Base-by-base conservation (phyloP, 2,329 filamentous ascomycete species). In the Scedosporium dehoogii region DNA sequence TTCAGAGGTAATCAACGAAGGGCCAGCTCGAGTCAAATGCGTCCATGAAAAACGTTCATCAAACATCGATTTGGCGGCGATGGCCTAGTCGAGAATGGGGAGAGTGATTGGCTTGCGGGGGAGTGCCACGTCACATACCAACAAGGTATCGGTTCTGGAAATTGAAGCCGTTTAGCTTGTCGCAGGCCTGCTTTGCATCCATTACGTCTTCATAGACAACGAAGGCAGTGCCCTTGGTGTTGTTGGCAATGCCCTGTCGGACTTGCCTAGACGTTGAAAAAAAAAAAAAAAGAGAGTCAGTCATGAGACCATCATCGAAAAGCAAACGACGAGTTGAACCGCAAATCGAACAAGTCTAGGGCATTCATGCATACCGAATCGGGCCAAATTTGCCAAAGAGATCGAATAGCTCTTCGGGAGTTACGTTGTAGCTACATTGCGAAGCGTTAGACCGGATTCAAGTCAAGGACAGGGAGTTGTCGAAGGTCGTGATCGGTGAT, bases 121-220 rank as follows among this genome's bases (percentile, higher is more conserved):
- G 48, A 48, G 6, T 16, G 48, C 3, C 9, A 21, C 33, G 12
- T 21, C 59, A 86, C 91, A 65, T 85, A 96, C 91, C 92, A 73
- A 99, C 94, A 70, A 99, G 90, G 79, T 99, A 99, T 75, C 94
- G 90, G 80, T 93, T 96, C 82, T 99, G 94, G 78, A 99, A 99
- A 82, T 99, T 99, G 87, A 96, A 99, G 75, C 94, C 94, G 82
- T 99, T 99, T 76, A 99, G 84, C 82, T 97, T 97, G 82, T 99
- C 94, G 83, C 94, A 97, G 73, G 94, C 94, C 79, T 92, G 88
- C 81, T 99, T 99, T 69, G 94, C 92, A 83, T 99, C 94, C 85
- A 94, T 90, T 69, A 97, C 93, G 84, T 99, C 94, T 79, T 97
- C 94, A 83, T 97, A 99, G 78, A 99, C 94, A 70, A 99, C 94